phyloP scores from a whole-genome alignment of 495 filamentous ascomycete species.

The Oidiodendron maius region DNA sequence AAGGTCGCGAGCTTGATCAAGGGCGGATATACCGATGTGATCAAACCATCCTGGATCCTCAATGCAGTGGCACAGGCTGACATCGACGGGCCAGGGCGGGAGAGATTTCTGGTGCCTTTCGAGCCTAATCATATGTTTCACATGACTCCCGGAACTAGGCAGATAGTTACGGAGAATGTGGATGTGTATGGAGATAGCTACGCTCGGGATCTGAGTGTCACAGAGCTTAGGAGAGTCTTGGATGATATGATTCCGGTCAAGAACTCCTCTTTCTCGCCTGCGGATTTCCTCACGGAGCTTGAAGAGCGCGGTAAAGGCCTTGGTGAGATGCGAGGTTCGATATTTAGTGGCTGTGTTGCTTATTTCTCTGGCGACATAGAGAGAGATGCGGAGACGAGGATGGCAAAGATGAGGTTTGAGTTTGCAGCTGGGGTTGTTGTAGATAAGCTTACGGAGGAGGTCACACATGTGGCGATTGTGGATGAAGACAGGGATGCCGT shows the following conservation, averaged over 20 bases:
- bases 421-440: constrained; percentile 59
- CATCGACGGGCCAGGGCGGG: constrained; percentile 46
- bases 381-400: constrained; percentile 21
- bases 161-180: constrained; percentile 41
- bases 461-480: constrained; percentile 63
- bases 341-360: constrained; percentile 60
- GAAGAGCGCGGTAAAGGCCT: constrained; percentile 48
- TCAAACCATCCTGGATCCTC: constrained; percentile 77
- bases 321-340: constrained; percentile 47
- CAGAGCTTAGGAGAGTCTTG: constrained; percentile 58
- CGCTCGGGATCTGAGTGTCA: constrained; percentile 57
- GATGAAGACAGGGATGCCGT: constrained; percentile 28
- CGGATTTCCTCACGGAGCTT: constrained; percentile 46
- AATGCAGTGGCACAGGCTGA: constrained; percentile 60
- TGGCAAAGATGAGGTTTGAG: constrained; percentile 15
- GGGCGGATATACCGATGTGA: constrained; percentile 57
- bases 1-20: constrained; percentile 81
- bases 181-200: constrained; percentile 85
- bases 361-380: constrained; percentile 38
- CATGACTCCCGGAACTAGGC: constrained; percentile 22
- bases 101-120: constrained; percentile 57
- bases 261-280: constrained; percentile 15
- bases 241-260: constrained; percentile 34
- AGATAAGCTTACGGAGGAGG: constrained; percentile 38
- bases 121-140: constrained; percentile 57